Evolutionary conservation across 2,329 filamentous ascomycete species (phyloP).

Genomic region (Verticillium longisporum): DNA sequence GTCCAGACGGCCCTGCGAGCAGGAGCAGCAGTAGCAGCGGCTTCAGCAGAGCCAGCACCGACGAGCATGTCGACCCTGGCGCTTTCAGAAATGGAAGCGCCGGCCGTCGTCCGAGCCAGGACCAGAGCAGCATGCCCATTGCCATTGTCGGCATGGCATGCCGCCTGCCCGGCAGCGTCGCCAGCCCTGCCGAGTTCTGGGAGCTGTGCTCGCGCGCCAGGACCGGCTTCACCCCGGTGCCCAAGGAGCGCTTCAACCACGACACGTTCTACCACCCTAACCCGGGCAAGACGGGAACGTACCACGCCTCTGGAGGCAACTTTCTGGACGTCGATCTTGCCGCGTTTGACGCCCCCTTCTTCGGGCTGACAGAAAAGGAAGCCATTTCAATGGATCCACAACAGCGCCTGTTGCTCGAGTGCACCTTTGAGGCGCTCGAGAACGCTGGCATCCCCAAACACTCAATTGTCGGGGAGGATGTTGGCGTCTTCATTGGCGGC

Average conservation of each 20-base stretch:
- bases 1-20: neutral
- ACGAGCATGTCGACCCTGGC: neutral
- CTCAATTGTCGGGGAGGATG: slow-evolving; percentile 26
- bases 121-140: slow-evolving; percentile 24
- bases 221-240: slow-evolving; percentile 22
- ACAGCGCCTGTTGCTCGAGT: slow-evolving; percentile 45
- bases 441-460: slow-evolving; percentile 38
- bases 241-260: slow-evolving; percentile 39
- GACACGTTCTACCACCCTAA: slow-evolving; percentile 22
- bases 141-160: slow-evolving; percentile 42
- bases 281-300: slow-evolving; percentile 4
- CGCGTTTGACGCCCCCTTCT: slow-evolving; percentile 45
- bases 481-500: slow-evolving; percentile 42
- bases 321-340: slow-evolving; percentile 39
- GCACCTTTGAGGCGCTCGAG: slow-evolving; percentile 47
- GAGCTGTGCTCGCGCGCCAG: slow-evolving; percentile 14
- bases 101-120: neutral
- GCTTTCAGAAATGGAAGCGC: neutral
- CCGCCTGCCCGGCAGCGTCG: slow-evolving; percentile 35
- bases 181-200: slow-evolving; percentile 36
- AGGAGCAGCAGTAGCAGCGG: neutral
- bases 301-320: slow-evolving; percentile 20
- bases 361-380: slow-evolving; percentile 43
- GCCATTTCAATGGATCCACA: slow-evolving; percentile 48
- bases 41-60: too few relatives aligned